Evolutionary conservation across 257 asterid species (phyloP), one percentile per base, ranked within the genome.

Genomic region (Plantago major): DNA sequence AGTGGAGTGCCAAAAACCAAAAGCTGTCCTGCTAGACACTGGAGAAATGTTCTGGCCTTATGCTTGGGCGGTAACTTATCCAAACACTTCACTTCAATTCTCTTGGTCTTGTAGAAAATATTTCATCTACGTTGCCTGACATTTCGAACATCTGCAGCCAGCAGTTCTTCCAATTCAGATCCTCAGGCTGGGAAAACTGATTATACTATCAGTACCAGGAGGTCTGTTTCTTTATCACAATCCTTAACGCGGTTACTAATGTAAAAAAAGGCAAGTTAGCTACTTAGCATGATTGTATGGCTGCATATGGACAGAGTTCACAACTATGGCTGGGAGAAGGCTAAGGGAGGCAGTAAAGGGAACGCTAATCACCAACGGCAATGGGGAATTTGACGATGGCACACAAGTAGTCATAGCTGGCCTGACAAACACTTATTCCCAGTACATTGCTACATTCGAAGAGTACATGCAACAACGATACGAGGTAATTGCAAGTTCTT

Each of bases 301-400:
- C 11, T 16, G 16, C 40, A 40, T 14, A 14, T 54, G 17, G 19
- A 18, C 83, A 84, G 88, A 84, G 64, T 84, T 84, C 63, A 84
- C 91, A 48, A 81, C 91, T 45, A 84, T 84, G 88, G 85, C 88
- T 10, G 88, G 91, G 5, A 69, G 91, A 62, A 48, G 91, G 57
- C 65, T 81, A n/a, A 73, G 88, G 45, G 84, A 81, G 62, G 84
- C 78, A 1, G 84, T 84, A n/a, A 84, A 84, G 60, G 78, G 70
- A 66, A 76, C 84, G 44, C 68, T 84, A 11, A 69, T 69, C 63
- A 66, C 66, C 43, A 17, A 55, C 13, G 88, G 82, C 50, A 68
- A 76, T 12, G 81, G 84, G 9, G 84, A 78, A 47, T 84, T 74
- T 55, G 60, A 66, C 17, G 13, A 76, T 6, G 67, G 68, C 14